Conservation (phyloP, 371 early-diverging fungal genomes). For the Actinomortierella wolfii region DNA sequence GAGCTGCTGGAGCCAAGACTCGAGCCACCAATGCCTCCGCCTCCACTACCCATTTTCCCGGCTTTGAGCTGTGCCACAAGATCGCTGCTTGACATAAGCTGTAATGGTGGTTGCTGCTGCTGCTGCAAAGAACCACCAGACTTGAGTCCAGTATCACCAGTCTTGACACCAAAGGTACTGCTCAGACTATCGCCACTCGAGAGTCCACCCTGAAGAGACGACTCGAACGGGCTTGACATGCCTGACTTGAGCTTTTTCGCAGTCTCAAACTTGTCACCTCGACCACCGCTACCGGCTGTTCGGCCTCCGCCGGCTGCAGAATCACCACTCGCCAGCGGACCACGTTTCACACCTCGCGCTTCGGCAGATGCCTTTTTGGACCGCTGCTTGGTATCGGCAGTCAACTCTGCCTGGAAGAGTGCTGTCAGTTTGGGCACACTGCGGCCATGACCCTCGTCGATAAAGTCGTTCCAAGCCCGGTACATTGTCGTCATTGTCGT, state of each 20-base stretch:
- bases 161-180: too few species aligned
- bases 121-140: not conserved
- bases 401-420: conserved; percentile 17
- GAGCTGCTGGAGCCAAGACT: not conserved
- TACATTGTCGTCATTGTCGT: conserved; percentile 3
- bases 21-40: not conserved
- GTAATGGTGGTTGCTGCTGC: not conserved
- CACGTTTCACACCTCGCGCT: conserved; percentile 7
- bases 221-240: too few species aligned
- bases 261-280: too few species aligned
- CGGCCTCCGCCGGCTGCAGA: not conserved
- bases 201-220: too few species aligned
- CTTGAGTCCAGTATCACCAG: too few species aligned
- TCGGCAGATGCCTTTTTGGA: not conserved
- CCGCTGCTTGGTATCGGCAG: conserved; percentile 21
- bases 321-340: conserved; percentile 8
- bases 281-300: too few species aligned
- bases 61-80: too few species aligned
- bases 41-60: not conserved
- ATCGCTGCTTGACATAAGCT: not conserved
- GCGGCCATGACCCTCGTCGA: conserved; percentile 18
- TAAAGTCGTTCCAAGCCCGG: conserved; percentile 19
- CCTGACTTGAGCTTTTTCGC: too few species aligned
- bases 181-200: too few species aligned
- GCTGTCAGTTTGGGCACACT: conserved; percentile 23